Conservation (phyloP, 2,329 filamentous ascomycete genomes). For the Hymenoscyphus fructigenus region DNA sequence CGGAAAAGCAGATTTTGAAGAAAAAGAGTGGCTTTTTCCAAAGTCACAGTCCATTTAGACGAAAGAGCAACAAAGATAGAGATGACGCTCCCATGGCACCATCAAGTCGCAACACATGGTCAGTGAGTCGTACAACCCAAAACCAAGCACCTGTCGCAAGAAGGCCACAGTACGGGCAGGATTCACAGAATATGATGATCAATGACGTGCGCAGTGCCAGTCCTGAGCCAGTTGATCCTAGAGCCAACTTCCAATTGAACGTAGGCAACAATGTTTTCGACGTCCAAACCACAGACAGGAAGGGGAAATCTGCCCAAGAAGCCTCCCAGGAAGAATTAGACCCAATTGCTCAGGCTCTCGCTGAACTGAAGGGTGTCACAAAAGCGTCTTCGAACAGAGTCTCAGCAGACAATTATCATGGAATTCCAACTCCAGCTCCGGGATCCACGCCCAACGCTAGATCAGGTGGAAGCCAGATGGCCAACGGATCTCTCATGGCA, state of each 20-base stretch:
- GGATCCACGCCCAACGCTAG: slow-evolving; percentile 45
- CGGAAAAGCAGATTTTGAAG: slow-evolving; percentile 66
- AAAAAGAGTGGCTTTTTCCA: slow-evolving; percentile 86
- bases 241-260: slow-evolving; percentile 89
- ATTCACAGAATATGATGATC: slow-evolving; percentile 36
- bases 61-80: slow-evolving; percentile 82
- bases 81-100: slow-evolving; percentile 46
- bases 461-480: slow-evolving; percentile 42
- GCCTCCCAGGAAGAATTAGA: slow-evolving; percentile 64
- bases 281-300: slow-evolving; percentile 75
- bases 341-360: slow-evolving; percentile 87
- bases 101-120: slow-evolving; percentile 61
- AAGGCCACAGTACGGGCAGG: slow-evolving; percentile 43
- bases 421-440: slow-evolving; percentile 80
- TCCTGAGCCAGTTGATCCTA: slow-evolving; percentile 85
- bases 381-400: slow-evolving; percentile 82
- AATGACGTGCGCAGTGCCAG: slow-evolving; percentile 55
- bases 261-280: slow-evolving; percentile 96
- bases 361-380: slow-evolving; percentile 82
- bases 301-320: slow-evolving; percentile 43
- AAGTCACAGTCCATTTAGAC: slow-evolving; percentile 86
- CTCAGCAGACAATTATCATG: slow-evolving; percentile 93
- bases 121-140: slow-evolving; percentile 30
- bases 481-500: slow-evolving; percentile 48
- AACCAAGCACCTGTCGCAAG: slow-evolving; percentile 34